These are phyloP conservation scores for Thyridium curvatum DNA, from an alignment of 2,329 filamentous ascomycete species.

Conservation along the genomic window DNA sequence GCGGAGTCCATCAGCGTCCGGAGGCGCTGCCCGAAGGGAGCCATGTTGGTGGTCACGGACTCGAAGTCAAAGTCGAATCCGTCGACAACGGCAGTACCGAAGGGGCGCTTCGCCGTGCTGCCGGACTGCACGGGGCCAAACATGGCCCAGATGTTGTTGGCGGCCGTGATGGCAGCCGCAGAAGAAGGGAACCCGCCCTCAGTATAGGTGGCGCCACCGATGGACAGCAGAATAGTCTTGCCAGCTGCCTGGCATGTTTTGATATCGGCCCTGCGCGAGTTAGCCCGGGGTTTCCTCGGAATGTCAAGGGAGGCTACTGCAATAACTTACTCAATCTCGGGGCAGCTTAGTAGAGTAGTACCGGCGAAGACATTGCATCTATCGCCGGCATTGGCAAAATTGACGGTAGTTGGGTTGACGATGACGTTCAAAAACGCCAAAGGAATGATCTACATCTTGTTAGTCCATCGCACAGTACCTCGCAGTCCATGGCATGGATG, in stretches of 20 bases:
- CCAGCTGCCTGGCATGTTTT: constrained; percentile 53
- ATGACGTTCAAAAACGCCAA: constrained; percentile 58
- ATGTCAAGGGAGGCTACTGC: constrained; percentile 2
- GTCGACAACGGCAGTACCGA: constrained; percentile 59
- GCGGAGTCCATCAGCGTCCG: constrained; percentile 48
- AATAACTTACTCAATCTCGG: constrained; percentile 53
- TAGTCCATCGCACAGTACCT: constrained; percentile 7
- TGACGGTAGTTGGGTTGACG: constrained; percentile 45
- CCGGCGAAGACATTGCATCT: constrained; percentile 53
- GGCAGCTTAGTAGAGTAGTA: constrained; percentile 53
- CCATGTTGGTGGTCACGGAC: constrained; percentile 44
- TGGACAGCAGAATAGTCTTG: constrained; percentile 67
- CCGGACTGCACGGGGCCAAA: constrained; percentile 53
- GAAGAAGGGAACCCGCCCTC: constrained; percentile 59
- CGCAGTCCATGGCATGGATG: neutral
- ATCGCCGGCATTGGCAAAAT: constrained; percentile 60
- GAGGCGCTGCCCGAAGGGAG: constrained; percentile 52
- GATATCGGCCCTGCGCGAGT: constrained; percentile 36
- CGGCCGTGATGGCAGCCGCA: constrained; percentile 45
- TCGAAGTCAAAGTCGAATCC: constrained; percentile 78
- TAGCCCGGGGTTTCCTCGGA: neutral
- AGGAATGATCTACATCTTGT: constrained; percentile 46
- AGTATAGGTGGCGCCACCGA: constrained; percentile 65
- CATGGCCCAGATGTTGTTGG: constrained; percentile 61
- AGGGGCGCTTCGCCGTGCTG: constrained; percentile 51